Evolutionary conservation across 2,329 filamentous ascomycete genomes (phyloP), one percentile per base, ranked within the genome.

Genomic region (Podosphaera fusca): DNA sequence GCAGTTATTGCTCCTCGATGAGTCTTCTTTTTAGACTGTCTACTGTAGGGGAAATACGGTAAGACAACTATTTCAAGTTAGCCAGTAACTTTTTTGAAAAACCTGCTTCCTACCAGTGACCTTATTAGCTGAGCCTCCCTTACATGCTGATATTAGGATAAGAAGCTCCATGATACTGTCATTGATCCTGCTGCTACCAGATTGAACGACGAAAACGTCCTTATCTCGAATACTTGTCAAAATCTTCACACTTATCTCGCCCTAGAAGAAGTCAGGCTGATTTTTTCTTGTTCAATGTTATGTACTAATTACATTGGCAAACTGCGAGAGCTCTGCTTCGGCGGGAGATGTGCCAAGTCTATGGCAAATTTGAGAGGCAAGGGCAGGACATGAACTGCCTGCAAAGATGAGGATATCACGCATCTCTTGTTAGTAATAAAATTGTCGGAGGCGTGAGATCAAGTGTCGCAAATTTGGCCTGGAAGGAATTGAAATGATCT

Each of bases 131-230:
- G 92, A 96, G 63, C 90, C 92, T 67, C 92, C 89, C 72, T 95
- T 96, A 78, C 92, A 98, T 64, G 92, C 92, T 62, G 87, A 92
- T 66, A 96, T 95, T 87, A 98, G 94, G 71, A 98, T 96, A 68
- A 98, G 79, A 68, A 98, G 78, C 76, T 98, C 92, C 88, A 98
- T 95, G 68, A 98, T 88, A 67, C 87, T 94, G 73, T 98, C 92
- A 70, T 98, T 98, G 76, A 95, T 95, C 72, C 85, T 87, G 68
- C 81, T 78, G 72, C 92, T 95, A 62, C 92, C 92, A 61, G 90
- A 96, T 74, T 98, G 92, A 60, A 98, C 85, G 68, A 98, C 90
- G 70, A 96, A 98, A 65, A 98, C 90, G 77, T 98, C 90, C 71
- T 96, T 94, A 69, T 98, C 94, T 64, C 92, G 85, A 62, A 98